Evolutionary conservation across 805 yeast genomes (phyloP).

Genomic region (Geotrichum ghanense): DNA sequence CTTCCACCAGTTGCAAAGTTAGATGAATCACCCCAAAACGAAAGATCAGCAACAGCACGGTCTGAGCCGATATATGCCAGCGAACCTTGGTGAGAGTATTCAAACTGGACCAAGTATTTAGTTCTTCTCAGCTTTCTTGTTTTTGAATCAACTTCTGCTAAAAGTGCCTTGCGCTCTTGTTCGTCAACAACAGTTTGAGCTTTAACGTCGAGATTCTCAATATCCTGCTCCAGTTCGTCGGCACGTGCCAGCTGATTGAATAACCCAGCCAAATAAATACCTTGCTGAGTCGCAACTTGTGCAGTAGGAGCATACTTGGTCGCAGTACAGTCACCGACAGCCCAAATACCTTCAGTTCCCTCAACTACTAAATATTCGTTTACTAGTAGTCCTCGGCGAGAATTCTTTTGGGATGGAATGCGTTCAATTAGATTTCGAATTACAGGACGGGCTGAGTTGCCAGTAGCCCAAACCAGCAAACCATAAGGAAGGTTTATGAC

Average conservation of each 20-base stretch:
- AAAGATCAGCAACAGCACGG: conserved; percentile 10
- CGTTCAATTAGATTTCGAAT: conserved; percentile 56
- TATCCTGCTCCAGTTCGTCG: background rate
- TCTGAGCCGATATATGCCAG: conserved; percentile 1
- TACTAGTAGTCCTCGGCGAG: background rate
- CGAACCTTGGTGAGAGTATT: background rate
- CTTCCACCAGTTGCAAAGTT: background rate
- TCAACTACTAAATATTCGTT: conserved; percentile 60
- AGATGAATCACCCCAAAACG: conserved; percentile 13
- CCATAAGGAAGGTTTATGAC: conserved; percentile 50
- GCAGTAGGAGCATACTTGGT: conserved; percentile 48
- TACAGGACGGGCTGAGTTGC: conserved; percentile 55
- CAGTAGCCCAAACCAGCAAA: conserved; percentile 65
- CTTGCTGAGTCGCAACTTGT: conserved; percentile 64
- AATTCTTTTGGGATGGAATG: background rate
- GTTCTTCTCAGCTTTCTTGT: conserved; percentile 27
- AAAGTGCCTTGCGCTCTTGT: conserved; percentile 27
- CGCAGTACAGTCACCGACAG: conserved; percentile 64
- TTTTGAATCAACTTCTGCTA: conserved; percentile 38
- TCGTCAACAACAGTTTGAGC: conserved; percentile 14
- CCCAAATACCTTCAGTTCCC: conserved; percentile 63
- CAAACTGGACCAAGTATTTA: conserved; percentile 20
- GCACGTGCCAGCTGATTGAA: conserved; percentile 40
- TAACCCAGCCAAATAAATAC: conserved; percentile 52
- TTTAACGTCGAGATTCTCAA: conserved; percentile 23